phyloP scores from a whole-genome alignment of 805 yeast species.

The Priceomyces haplophilus region DNA sequence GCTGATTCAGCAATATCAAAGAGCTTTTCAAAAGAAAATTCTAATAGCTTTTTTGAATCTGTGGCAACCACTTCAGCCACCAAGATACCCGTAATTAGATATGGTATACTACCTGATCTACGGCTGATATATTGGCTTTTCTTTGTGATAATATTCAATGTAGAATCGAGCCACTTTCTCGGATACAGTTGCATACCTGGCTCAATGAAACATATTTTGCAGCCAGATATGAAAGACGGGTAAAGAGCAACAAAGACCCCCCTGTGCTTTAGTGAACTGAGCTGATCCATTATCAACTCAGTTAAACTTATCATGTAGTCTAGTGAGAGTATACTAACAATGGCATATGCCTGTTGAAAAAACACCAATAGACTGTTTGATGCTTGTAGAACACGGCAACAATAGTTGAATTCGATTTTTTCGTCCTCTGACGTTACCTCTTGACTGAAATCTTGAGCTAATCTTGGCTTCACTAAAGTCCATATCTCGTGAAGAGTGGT shows the following conservation, averaged over 20 bases:
- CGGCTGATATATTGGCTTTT: conserved; percentile 74
- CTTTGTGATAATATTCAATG: conserved; percentile 48
- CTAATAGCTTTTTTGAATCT: conserved; percentile 34
- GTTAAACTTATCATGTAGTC: conserved; percentile 41
- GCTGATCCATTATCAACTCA: conserved; percentile 57
- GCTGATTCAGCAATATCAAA: conserved; percentile 54
- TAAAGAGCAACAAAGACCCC: conserved; percentile 91
- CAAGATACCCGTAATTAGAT: conserved; percentile 70
- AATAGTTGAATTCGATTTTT: conserved; percentile 57
- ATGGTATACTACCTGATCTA: conserved; percentile 91
- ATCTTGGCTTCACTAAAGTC: conserved; percentile 44
- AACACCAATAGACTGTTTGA: conserved; percentile 54
- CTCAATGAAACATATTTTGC: conserved; percentile 47
- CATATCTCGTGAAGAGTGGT: conserved; percentile 32
- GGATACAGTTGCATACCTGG: conserved; percentile 39
- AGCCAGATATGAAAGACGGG: conserved; percentile 71
- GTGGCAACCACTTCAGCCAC: conserved; percentile 39
- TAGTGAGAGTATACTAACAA: neutral
- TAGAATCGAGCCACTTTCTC: conserved; percentile 56
- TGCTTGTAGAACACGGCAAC: conserved; percentile 85
- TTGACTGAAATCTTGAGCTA: conserved; percentile 52
- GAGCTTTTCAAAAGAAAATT: conserved; percentile 50
- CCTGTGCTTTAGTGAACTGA: conserved; percentile 75
- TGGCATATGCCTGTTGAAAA: conserved; percentile 21
- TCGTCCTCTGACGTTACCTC: conserved; percentile 35